Base-by-base conservation (phyloP, 2,329 filamentous ascomycete genomes). In the Spiromastix sp. region DNA sequence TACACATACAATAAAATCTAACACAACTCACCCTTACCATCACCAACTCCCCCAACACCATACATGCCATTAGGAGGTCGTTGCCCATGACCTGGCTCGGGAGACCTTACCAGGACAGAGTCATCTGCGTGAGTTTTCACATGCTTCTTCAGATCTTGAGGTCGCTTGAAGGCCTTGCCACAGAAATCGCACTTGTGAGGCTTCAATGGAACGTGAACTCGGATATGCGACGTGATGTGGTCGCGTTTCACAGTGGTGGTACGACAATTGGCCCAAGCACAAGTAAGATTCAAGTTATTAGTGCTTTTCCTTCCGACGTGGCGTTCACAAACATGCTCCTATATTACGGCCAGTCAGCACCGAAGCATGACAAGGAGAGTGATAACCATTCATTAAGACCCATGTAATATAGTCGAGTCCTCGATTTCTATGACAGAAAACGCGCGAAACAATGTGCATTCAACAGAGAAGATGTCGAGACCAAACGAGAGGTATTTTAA, bases 181-280 rank as follows among this genome's bases (percentile, higher is more conserved):
- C 91, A 98, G 65, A 95, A 93, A 57, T 95, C 87, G 62, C 91
- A 98, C 66, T 95, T 96, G 70, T 98, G 91, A 48, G 91, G 91
- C 72, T 98, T 98, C 42, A 98, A 70, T 1, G 91, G 91, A n/a
- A 98, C 89, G 60, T 98, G 91, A 36, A 96, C 91, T 46, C 91
- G 85, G 51, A 98, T 95, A 64, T 98, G 91, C 33, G 91, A 96
- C 33, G 91, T 98, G 63, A 98, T 98, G 67, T 98, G 91, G 54
- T 96, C 91, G 52, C 91, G 85, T 73, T 98, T 96, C 59, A 96
- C 89, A 2, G 89, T 96, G 31, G 87, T 95, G 15, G 89, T 96
- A 44, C 86, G 79, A 68, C 91, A 98, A 45, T 81, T 82, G 50
- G 87, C 91, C 91, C 91, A 98, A 59, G 93, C 85, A 66, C 91